Evolutionary conservation across 2,329 filamentous ascomycete genomes (phyloP).

Genomic region (Colletotrichum incanum): DNA sequence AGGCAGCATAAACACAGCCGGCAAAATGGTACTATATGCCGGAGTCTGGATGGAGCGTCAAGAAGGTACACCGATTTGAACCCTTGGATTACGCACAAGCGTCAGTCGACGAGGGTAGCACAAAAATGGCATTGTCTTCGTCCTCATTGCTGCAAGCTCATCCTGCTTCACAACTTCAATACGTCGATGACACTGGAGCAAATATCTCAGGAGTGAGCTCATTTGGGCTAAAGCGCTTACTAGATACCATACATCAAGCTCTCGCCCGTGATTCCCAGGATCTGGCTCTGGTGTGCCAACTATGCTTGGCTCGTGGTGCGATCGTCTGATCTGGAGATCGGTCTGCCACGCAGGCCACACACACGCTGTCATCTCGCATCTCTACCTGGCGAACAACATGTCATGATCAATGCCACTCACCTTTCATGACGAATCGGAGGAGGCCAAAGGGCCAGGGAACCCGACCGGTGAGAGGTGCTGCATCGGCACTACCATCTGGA

Average conservation of each 20-base stretch:
- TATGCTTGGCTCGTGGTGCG: slow-evolving; percentile 39
- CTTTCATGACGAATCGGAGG: slow-evolving; percentile 22
- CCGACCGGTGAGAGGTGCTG: slow-evolving; percentile 28
- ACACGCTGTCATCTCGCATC: slow-evolving; percentile 40
- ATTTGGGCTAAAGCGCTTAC: slow-evolving; percentile 24
- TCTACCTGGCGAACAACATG: slow-evolving; percentile 20
- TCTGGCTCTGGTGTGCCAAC: slow-evolving; percentile 36
- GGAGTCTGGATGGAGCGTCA: neutral
- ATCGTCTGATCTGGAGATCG: slow-evolving; percentile 46
- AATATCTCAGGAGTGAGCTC: slow-evolving; percentile 18
- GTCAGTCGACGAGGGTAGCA: too few species aligned
- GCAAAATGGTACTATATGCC: neutral
- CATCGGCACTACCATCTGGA: slow-evolving; percentile 25
- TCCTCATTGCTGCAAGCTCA: neutral
- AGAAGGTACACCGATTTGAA: neutral
- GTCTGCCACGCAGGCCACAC: slow-evolving; percentile 37
- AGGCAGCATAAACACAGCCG: neutral
- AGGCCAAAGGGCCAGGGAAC: slow-evolving; percentile 9
- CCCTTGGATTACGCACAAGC: too few species aligned
- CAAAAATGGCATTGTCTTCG: too few species aligned
- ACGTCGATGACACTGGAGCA: slow-evolving; percentile 1
- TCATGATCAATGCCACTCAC: slow-evolving; percentile 14
- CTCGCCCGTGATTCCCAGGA: slow-evolving; percentile 29
- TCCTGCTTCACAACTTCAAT: neutral
- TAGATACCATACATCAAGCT: slow-evolving; percentile 11